Evolutionary conservation across 148 eudicot species (phyloP).

Genomic region (Rhododendron mucronatum): DNA sequence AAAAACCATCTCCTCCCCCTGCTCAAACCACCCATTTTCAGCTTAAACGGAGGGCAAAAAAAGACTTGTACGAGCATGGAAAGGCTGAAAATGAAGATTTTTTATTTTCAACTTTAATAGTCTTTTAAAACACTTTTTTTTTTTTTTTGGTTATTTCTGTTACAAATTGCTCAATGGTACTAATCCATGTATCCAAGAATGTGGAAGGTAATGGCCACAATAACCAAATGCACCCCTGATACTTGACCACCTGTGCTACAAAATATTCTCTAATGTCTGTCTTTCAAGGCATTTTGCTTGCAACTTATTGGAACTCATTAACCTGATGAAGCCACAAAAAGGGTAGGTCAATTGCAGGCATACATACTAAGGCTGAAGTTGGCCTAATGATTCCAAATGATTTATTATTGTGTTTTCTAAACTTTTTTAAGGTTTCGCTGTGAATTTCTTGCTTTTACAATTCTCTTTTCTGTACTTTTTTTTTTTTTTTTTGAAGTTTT

Average conservation of each 20-base stretch:
- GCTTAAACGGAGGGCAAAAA: background rate
- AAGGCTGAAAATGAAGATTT: background rate
- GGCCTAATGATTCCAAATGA: background rate
- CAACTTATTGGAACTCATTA: background rate
- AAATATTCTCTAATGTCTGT: background rate
- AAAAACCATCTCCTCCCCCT: background rate
- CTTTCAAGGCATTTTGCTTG: background rate
- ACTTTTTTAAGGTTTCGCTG: too few relatives aligned
- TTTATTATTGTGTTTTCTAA: too few relatives aligned
- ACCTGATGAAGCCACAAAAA: slow-evolving; percentile 3
- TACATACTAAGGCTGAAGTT: background rate
- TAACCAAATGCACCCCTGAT: background rate
- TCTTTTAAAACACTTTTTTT: background rate
- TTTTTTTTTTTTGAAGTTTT: background rate
- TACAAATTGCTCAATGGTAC: background rate
- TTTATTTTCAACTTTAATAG: too few relatives aligned
- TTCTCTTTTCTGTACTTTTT: background rate
- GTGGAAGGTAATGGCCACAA: background rate
- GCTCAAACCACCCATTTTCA: background rate
- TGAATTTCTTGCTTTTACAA: background rate
- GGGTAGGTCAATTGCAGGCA: background rate
- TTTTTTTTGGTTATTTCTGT: background rate
- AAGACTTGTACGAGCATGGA: background rate
- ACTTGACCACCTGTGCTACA: background rate
- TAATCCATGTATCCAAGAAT: background rate